phyloP scores from a whole-genome alignment of 306 rosid species.

The Luffa aegyptiaca region DNA sequence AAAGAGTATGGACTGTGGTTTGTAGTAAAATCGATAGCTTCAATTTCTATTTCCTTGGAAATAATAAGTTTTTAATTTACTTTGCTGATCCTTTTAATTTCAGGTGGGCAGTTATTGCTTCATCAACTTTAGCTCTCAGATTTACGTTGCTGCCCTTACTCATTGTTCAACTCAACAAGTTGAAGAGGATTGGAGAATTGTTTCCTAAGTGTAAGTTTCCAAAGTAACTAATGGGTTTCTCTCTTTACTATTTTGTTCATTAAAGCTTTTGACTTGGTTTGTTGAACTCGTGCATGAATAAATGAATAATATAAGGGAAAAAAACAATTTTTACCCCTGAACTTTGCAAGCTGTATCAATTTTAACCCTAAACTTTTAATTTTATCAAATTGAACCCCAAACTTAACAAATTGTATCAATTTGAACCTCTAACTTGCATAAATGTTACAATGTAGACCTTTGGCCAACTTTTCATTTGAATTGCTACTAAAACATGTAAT shows the following conservation, averaged over 20 bases:
- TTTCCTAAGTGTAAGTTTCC: conserved; percentile 58
- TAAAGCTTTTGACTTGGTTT: not conserved
- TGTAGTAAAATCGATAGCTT: not conserved
- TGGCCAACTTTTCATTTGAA: no score
- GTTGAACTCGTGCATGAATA: not conserved
- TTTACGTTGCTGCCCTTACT: conserved; percentile 40
- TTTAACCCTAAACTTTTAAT: no score
- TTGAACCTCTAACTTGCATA: no score
- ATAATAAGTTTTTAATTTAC: not conserved
- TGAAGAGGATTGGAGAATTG: conserved; percentile 42
- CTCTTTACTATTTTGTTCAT: not conserved
- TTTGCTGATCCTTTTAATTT: not conserved
- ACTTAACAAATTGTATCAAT: no score
- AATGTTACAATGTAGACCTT: no score
- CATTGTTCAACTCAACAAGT: conserved; percentile 48
- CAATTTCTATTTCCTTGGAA: not conserved
- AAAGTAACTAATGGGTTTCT: not conserved
- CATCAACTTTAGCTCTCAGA: conserved; percentile 70
- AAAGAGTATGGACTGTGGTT: not conserved
- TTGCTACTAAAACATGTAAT: no score
- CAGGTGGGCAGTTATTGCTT: conserved; percentile 78
- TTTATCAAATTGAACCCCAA: no score
- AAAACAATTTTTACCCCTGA: no score
- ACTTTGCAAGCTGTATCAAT: no score
- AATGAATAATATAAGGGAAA: not conserved